Base-by-base conservation (phyloP, 805 yeast species). In the Candida odintsovae region DNA sequence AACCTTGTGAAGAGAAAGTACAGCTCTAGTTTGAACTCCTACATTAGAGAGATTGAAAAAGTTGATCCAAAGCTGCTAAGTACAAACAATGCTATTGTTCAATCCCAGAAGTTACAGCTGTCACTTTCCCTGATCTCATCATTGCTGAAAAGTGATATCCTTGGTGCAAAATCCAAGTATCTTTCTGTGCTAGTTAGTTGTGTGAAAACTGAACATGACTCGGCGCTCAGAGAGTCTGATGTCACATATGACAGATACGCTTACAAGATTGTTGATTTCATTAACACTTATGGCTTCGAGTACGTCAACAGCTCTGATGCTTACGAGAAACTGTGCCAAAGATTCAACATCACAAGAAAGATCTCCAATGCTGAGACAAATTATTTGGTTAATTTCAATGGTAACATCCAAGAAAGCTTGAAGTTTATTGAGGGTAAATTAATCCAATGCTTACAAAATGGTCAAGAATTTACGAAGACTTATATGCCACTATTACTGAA, bases 31-130 rank as follows among this genome's bases (percentile, higher is more conserved):
- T 45, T 54, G 46, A 51, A 52, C 29, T 19, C 50, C 3, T 59
- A 43, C 26, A 31, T 58, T 11, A 47, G 55, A 40, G 55, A 54
- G 19, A 16, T 59, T 2, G 43, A 52, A 15, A 52, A 42, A 22
- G 38, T 46, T 35, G 63, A 59, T 42, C 51, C 54, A 0, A 45
- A 37, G 13, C 28, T 55, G 4, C 9, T 53, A 16, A 45, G 37
- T 11, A 44, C 51, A 15, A 45, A 42, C n/a, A 50, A 49, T n/a
- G 22, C 43, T 1, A 26, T 53, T n/a, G 45, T 57, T 10, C 57
- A 53, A 23, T 46, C 57, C 0, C 53, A 58, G 13, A 52, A 53
- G n/a, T 31, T 54, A 2, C 56, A 52, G 26, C 50, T 59, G 3
- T 46, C 56, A 2, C 47, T 45, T 6, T 49, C 42, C 23, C 31